These are phyloP conservation scores for Hevea brasiliensis DNA, from an alignment of 345 rosid species.

Conservation along the genomic window DNA sequence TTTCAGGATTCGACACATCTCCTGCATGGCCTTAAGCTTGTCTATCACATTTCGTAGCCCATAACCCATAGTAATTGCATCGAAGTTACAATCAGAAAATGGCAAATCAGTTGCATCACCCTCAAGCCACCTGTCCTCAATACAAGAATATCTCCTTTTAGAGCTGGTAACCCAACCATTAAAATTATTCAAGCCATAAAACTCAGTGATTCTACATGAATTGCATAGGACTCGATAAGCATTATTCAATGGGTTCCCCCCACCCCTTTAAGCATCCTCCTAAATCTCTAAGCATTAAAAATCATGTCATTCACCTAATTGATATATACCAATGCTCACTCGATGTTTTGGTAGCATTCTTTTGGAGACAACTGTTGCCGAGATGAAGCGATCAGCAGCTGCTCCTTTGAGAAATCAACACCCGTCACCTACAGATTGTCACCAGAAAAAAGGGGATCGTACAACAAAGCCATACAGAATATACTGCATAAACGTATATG, in stretches of 20 bases:
- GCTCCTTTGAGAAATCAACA: slow-evolving; percentile 81
- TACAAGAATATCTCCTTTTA: background rate
- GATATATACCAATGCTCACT: slow-evolving; percentile 76
- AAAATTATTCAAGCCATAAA: background rate
- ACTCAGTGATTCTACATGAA: background rate
- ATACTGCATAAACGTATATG: too few species aligned
- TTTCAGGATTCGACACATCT: slow-evolving; percentile 70
- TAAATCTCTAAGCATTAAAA: background rate
- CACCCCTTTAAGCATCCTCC: background rate
- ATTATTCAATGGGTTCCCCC: too few species aligned
- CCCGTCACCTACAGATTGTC: slow-evolving; percentile 73
- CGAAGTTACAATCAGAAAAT: slow-evolving; percentile 60
- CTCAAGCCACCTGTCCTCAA: slow-evolving; percentile 70
- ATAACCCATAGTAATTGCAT: slow-evolving; percentile 87
- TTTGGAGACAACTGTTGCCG: slow-evolving; percentile 47
- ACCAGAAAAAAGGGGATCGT: too few species aligned
- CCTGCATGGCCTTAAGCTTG: slow-evolving; percentile 56
- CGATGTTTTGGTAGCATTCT: slow-evolving; percentile 69
- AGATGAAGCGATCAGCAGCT: slow-evolving; percentile 63
- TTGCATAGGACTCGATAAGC: too few species aligned
- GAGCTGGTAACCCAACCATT: background rate
- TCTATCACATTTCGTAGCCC: slow-evolving; percentile 79
- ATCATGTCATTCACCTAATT: slow-evolving; percentile 2
- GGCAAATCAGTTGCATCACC: slow-evolving; percentile 82
- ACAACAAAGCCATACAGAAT: too few species aligned